Evolutionary conservation across 176 grass and related monocot species (phyloP).

Genomic region (Coix lacrymajobi): DNA sequence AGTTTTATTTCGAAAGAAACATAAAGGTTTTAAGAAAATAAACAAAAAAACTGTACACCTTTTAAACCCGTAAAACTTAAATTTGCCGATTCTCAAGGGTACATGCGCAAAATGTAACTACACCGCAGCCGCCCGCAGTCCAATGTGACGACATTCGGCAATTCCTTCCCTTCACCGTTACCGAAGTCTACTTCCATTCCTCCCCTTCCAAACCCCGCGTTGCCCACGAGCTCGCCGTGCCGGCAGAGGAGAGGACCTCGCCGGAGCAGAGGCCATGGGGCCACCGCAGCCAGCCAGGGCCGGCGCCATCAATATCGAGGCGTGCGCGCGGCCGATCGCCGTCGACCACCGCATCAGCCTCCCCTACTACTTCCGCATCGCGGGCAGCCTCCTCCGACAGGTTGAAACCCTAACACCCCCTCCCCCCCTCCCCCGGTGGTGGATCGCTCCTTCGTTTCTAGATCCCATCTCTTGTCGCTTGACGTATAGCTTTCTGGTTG

Average conservation of each 20-base stretch:
- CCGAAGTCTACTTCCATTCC: conserved; percentile 19
- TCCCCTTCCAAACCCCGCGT: not conserved
- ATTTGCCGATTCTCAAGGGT: not conserved
- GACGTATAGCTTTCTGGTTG: not conserved
- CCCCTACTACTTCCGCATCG: conserved; percentile 92
- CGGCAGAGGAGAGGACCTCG: conserved; percentile 16
- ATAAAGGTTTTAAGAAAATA: too few relatives aligned
- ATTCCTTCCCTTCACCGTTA: conserved; percentile 1
- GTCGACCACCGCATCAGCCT: conserved; percentile 89
- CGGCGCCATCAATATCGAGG: conserved; percentile 60
- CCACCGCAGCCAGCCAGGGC: conserved; percentile 32
- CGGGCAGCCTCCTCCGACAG: conserved; percentile 83
- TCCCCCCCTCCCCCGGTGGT: not conserved
- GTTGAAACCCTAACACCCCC: conserved; percentile 50
- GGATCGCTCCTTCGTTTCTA: not conserved
- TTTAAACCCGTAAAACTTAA: not conserved
- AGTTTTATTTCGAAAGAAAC: too few relatives aligned
- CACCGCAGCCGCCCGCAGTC: not conserved
- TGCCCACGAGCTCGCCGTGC: not conserved
- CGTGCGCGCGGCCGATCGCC: conserved; percentile 57
- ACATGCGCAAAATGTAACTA: not conserved
- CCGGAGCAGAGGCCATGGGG: conserved; percentile 38
- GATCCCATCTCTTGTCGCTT: conserved; percentile 18
- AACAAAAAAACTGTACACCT: too few relatives aligned
- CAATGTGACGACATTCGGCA: not conserved